phyloP scores from a whole-genome alignment of 176 grass and related monocot genomes.

The Eragrostis curvula region DNA sequence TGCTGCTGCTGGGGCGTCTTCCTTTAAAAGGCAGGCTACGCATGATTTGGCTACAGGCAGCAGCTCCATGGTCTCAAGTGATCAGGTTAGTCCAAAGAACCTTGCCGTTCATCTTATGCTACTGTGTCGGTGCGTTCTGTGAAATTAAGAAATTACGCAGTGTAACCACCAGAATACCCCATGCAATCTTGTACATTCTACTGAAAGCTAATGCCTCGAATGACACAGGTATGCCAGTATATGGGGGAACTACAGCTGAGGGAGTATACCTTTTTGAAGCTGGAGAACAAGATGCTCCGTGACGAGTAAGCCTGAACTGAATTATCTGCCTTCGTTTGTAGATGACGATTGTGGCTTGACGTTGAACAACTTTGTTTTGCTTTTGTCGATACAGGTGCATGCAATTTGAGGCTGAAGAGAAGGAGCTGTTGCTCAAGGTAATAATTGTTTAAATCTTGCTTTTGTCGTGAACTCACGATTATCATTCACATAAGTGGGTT shows the following conservation, averaged over 20 bases:
- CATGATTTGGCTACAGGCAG: background rate
- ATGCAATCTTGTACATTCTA: background rate
- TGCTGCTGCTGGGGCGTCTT: background rate
- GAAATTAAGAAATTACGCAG: background rate
- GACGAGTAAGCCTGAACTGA: slow-evolving; percentile 41
- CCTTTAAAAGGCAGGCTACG: background rate
- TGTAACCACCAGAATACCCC: background rate
- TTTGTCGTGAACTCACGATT: background rate
- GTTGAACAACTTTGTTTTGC: background rate
- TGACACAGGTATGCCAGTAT: slow-evolving; percentile 21
- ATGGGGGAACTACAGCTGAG: slow-evolving; percentile 24
- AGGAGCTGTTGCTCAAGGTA: slow-evolving; percentile 49
- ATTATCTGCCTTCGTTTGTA: background rate
- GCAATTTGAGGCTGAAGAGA: slow-evolving; percentile 24
- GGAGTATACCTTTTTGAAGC: slow-evolving; percentile 32
- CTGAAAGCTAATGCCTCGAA: background rate
- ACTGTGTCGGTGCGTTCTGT: background rate
- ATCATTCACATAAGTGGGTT: background rate
- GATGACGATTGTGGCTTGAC: background rate
- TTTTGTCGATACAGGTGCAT: slow-evolving; percentile 32
- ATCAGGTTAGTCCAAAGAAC: slow-evolving; percentile 25
- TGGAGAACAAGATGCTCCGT: slow-evolving; percentile 39
- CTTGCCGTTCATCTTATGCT: background rate
- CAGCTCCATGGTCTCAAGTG: background rate
- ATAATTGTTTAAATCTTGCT: background rate